Conservation (phyloP, 2,329 filamentous ascomycete genomes). For the Zymoseptoria brevis region DNA sequence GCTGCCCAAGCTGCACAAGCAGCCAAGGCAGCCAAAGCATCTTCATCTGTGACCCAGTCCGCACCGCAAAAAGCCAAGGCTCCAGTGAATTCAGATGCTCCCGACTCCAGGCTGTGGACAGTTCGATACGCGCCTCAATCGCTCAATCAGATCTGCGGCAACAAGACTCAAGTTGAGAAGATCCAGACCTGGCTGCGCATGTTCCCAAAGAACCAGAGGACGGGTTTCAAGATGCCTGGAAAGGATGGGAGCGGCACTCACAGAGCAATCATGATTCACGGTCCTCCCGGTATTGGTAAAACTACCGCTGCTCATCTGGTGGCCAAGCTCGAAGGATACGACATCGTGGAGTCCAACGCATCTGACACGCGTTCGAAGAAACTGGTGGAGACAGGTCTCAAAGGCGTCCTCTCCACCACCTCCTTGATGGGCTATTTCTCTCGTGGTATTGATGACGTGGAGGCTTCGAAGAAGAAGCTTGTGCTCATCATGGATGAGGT, state of each 20-base stretch:
- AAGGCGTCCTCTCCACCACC: constrained; percentile 86
- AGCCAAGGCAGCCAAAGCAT: constrained; percentile 36
- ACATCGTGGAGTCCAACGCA: constrained; percentile 89
- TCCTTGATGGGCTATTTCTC: constrained; percentile 86
- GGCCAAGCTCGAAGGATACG: constrained; percentile 85
- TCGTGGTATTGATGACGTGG: constrained; percentile 70
- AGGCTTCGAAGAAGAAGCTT: constrained; percentile 79
- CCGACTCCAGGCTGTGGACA: constrained; percentile 72
- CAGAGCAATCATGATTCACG: constrained; percentile 89
- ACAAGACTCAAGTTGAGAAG: constrained; percentile 82
- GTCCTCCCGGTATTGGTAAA: constrained; percentile 93
- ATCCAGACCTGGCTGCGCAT: constrained; percentile 79
- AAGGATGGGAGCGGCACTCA: constrained; percentile 75
- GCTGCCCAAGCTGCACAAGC: constrained; percentile 24
- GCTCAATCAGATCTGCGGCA: constrained; percentile 85
- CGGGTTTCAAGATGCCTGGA: constrained; percentile 72
- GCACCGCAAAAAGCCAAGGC: constrained; percentile 29
- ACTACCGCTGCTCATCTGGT: constrained; percentile 94
- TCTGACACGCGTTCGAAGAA: constrained; percentile 96
- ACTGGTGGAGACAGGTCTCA: constrained; percentile 79
- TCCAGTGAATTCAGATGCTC: constrained; percentile 31
- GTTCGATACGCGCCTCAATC: constrained; percentile 87
- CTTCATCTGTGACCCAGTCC: constrained; percentile 32
- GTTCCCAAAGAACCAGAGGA: constrained; percentile 72
- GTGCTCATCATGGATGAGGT: constrained; percentile 98